phyloP scores from a whole-genome alignment of 495 filamentous ascomycete species.

The Saxophila tyrrhenica region DNA sequence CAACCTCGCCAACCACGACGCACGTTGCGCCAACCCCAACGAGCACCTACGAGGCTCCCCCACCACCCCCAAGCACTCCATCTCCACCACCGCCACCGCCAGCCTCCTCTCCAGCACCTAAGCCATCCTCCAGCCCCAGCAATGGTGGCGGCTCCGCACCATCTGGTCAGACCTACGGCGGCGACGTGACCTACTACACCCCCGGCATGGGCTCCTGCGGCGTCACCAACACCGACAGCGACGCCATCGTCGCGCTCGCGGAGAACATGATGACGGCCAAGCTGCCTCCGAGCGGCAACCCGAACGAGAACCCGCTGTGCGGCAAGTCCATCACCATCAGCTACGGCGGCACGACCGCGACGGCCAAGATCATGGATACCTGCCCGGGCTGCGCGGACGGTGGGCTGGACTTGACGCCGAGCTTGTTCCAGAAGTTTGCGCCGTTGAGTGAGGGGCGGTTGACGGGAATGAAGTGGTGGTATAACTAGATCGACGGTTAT shows the following conservation, averaged over 20 bases:
- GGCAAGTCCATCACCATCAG: slow-evolving; percentile 26
- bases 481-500: slow-evolving; percentile 3
- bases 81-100: slow-evolving; percentile 3
- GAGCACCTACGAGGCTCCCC: slow-evolving; percentile 3
- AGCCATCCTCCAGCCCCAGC: slow-evolving; percentile 7
- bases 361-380: slow-evolving; percentile 25
- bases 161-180: slow-evolving; percentile 17
- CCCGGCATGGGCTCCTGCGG: slow-evolving; percentile 37
- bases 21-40: slow-evolving; percentile 7
- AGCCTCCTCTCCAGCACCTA: slow-evolving; percentile 2
- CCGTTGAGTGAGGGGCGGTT: slow-evolving; percentile 17
- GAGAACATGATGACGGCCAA: slow-evolving; percentile 16
- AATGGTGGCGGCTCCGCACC: slow-evolving; percentile 8
- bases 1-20: slow-evolving; percentile 2
- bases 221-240: slow-evolving; percentile 3
- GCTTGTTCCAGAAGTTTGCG: slow-evolving; percentile 12
- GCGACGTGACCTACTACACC: slow-evolving; percentile 35
- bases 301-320: slow-evolving; percentile 35
- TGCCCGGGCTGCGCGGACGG: slow-evolving; percentile 21
- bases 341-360: slow-evolving; percentile 9
- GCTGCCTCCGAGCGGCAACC: slow-evolving; percentile 21
- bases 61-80: background rate
- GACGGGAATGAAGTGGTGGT: slow-evolving; percentile 19
- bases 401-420: slow-evolving; percentile 22
- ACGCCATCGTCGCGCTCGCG: slow-evolving; percentile 32